These are phyloP conservation scores for Aspergillus piperis DNA, from an alignment of 2,329 filamentous ascomycete species.

Conservation along the genomic window DNA sequence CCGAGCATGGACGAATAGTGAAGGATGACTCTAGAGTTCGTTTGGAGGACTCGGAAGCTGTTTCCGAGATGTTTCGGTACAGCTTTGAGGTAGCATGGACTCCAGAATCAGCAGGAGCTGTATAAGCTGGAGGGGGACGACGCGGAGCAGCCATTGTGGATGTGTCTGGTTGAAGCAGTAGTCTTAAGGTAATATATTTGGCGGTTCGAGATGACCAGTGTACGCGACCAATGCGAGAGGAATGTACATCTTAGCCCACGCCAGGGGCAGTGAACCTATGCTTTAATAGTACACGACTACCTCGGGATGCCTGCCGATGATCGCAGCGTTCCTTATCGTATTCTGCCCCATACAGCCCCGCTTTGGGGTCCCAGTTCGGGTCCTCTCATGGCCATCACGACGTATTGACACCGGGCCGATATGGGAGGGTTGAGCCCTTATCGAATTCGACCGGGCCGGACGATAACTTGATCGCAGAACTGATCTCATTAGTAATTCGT, in stretches of 20 bases:
- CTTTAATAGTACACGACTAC: slow-evolving; percentile 1
- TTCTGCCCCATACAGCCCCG: slow-evolving; percentile 6
- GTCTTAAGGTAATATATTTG: background rate
- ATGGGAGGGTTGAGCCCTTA: slow-evolving; percentile 2
- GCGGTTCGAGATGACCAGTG: background rate
- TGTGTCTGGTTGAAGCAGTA: background rate
- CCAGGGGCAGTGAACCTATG: background rate
- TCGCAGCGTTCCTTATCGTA: slow-evolving; percentile 4
- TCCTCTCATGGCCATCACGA: background rate
- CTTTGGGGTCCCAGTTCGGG: background rate
- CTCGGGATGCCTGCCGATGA: slow-evolving; percentile 11
- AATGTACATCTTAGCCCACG: background rate
- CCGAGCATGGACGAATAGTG: slow-evolving; percentile 71
- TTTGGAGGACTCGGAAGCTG: slow-evolving; percentile 31
- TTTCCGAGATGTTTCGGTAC: slow-evolving; percentile 41
- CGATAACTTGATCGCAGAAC: background rate
- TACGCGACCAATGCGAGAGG: background rate
- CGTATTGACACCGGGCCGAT: slow-evolving; percentile 1
- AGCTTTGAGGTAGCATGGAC: slow-evolving; percentile 39
- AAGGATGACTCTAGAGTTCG: slow-evolving; percentile 50
- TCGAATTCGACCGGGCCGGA: slow-evolving; percentile 2
- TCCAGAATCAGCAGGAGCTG: slow-evolving; percentile 36
- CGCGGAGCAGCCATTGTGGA: slow-evolving; percentile 30
- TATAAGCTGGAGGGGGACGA: slow-evolving; percentile 43
- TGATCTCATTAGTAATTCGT: background rate